A percentile compares a stretch with the other conserved stretches of the same genome.
Conservation (phyloP, 106 monocot species). For the Phalaenopsis aphrodite region DNA sequence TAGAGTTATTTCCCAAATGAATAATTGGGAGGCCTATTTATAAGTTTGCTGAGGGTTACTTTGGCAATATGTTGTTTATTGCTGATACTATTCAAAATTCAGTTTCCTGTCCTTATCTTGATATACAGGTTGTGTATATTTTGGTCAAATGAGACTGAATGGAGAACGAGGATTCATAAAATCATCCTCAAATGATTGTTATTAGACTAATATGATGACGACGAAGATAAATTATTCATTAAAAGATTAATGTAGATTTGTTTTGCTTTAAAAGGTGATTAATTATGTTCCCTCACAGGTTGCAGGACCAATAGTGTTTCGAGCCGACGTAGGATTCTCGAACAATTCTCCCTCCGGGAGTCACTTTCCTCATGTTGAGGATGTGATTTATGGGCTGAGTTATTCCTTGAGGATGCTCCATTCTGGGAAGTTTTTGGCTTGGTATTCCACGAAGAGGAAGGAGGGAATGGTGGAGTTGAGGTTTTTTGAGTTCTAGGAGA, state of each 20-base stretch:
- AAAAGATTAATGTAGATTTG: not conserved
- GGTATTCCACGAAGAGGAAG: constrained; percentile 80
- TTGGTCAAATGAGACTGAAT: not conserved
- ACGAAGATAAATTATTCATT: not conserved
- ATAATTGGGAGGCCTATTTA: not conserved
- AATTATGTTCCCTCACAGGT: constrained; percentile 23
- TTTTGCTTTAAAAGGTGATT: not conserved
- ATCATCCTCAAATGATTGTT: not conserved
- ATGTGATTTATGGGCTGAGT: constrained; percentile 55
- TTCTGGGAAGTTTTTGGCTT: constrained; percentile 77
- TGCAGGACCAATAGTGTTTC: constrained; percentile 62
- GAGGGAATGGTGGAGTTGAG: constrained; percentile 85
- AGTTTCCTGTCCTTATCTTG: not conserved
- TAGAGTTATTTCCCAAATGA: not conserved
- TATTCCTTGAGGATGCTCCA: constrained; percentile 59
- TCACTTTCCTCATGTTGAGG: constrained; percentile 44
- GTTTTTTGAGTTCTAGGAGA: constrained; percentile 50
- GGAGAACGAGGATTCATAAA: not conserved
- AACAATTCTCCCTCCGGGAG: constrained; percentile 32
- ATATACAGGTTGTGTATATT: not conserved
- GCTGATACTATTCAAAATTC: not conserved
- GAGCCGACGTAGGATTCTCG: constrained; percentile 53
- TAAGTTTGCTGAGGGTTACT: not conserved
- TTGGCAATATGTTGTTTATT: not conserved
- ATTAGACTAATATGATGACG: not conserved